Evolutionary conservation across 306 rosid genomes (phyloP).

Genomic region (Fagus sylvatica): DNA sequence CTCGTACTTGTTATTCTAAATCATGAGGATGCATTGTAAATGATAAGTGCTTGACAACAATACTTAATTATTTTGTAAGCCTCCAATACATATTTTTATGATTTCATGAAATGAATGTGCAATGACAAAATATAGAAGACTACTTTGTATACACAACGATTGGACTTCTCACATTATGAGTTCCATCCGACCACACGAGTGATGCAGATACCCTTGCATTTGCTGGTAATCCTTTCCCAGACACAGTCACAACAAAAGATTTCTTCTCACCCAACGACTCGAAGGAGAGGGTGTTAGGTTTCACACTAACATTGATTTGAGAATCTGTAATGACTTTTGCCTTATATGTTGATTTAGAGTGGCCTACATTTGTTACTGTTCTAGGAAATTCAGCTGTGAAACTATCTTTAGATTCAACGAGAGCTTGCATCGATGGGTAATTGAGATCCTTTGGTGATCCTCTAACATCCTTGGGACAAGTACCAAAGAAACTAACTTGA

Average conservation of each 20-base stretch:
- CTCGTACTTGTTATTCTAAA: too few species aligned
- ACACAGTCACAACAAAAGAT: constrained; percentile 30
- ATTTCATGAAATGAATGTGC: too few species aligned
- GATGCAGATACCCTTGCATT: neutral
- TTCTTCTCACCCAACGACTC: constrained; percentile 32
- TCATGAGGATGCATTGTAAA: too few species aligned
- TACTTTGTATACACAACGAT: constrained; percentile 1
- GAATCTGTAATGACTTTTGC: constrained; percentile 7
- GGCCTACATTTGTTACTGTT: constrained; percentile 42
- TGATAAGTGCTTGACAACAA: too few species aligned
- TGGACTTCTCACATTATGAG: constrained; percentile 38
- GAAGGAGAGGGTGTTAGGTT: constrained; percentile 36
- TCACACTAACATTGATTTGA: constrained; percentile 16
- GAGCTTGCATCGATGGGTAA: constrained; percentile 29
- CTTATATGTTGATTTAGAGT: constrained; percentile 25
- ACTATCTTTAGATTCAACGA: constrained; percentile 2
- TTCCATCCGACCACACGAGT: constrained; percentile 39
- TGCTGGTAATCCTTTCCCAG: neutral
- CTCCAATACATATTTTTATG: too few species aligned
- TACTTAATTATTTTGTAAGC: too few species aligned
- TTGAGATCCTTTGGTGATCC: constrained; percentile 25
- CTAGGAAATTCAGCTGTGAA: constrained; percentile 20
- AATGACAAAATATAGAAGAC: too few species aligned
- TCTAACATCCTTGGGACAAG: too few species aligned
- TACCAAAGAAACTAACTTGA: too few species aligned